Conservation (phyloP, 176 grass and related monocot genomes). For the Oryza rufipogon region DNA sequence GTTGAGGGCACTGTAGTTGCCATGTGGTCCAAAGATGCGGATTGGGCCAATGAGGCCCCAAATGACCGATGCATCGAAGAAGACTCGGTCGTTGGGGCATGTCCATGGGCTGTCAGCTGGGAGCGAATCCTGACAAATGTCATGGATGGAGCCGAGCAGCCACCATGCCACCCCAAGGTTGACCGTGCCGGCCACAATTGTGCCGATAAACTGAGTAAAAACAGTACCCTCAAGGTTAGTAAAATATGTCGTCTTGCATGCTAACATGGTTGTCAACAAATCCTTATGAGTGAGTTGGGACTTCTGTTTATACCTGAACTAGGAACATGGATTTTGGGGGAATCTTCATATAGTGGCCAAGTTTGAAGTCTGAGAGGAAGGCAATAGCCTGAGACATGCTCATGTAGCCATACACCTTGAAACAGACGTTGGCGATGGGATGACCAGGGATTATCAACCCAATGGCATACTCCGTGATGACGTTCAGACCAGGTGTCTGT, state of each 20-base stretch:
- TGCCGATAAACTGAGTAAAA: constrained; percentile 58
- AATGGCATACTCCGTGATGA: constrained; percentile 86
- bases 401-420: constrained; percentile 94
- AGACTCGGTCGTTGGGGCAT: constrained; percentile 64
- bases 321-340: constrained; percentile 94
- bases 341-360: constrained; percentile 99
- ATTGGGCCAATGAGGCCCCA: constrained; percentile 69
- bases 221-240: constrained; percentile 22
- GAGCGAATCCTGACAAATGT: constrained; percentile 60
- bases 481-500: constrained; percentile 89
- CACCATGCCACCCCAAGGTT: constrained; percentile 75
- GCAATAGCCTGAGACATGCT: constrained; percentile 83
- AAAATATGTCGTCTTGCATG: background rate
- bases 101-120: constrained; percentile 79
- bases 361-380: constrained; percentile 93
- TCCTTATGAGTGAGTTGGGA: background rate
- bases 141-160: constrained; percentile 62
- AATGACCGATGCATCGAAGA: constrained; percentile 88
- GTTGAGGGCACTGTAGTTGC: constrained; percentile 64
- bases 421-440: constrained; percentile 87
- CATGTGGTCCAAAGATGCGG: constrained; percentile 61
- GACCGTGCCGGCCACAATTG: constrained; percentile 70
- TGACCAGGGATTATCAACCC: constrained; percentile 79
- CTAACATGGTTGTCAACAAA: background rate
- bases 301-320: constrained; percentile 63